These are phyloP conservation scores for Backusella macrospora DNA, from an alignment of 192 early-diverging fungal species.

Conservation along the genomic window DNA sequence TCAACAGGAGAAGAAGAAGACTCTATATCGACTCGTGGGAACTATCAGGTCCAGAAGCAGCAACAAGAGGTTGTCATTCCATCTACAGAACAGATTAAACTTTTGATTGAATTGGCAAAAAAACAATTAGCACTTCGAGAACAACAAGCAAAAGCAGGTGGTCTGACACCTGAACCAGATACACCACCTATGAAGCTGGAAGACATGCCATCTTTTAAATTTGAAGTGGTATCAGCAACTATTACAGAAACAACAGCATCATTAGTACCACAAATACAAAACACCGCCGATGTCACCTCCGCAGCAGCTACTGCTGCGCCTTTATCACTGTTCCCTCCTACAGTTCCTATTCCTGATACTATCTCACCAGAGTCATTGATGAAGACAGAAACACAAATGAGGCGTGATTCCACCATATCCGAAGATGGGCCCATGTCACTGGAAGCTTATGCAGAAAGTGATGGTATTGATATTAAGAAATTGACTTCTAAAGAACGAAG, in stretches of 20 bases:
- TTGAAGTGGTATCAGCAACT: background rate
- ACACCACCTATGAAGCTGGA: slow-evolving; percentile 4
- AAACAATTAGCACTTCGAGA: slow-evolving; percentile 33
- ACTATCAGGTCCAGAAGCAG: background rate
- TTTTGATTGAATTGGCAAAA: slow-evolving; percentile 33
- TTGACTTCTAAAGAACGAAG: slow-evolving; percentile 65
- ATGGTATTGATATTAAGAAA: slow-evolving; percentile 54
- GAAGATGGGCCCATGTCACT: slow-evolving; percentile 15
- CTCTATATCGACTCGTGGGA: background rate
- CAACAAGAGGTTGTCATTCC: slow-evolving; percentile 6
- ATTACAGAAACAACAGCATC: background rate
- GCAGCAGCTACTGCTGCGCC: slow-evolving; percentile 12
- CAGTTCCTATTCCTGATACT: slow-evolving; percentile 31
- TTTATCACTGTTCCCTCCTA: background rate
- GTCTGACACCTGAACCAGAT: slow-evolving; percentile 4
- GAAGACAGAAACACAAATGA: slow-evolving; percentile 25
- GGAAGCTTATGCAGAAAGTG: slow-evolving; percentile 29
- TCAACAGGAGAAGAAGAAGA: slow-evolving; percentile 1
- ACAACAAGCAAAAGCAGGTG: slow-evolving; percentile 12
- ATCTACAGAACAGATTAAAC: slow-evolving; percentile 35
- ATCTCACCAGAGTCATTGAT: slow-evolving; percentile 21
- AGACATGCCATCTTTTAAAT: background rate
- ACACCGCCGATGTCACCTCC: background rate
- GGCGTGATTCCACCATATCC: slow-evolving; percentile 5
- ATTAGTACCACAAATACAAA: background rate